Base-by-base conservation (phyloP, 2,329 filamentous ascomycete species). In the Teratosphaeria gauchensis region DNA sequence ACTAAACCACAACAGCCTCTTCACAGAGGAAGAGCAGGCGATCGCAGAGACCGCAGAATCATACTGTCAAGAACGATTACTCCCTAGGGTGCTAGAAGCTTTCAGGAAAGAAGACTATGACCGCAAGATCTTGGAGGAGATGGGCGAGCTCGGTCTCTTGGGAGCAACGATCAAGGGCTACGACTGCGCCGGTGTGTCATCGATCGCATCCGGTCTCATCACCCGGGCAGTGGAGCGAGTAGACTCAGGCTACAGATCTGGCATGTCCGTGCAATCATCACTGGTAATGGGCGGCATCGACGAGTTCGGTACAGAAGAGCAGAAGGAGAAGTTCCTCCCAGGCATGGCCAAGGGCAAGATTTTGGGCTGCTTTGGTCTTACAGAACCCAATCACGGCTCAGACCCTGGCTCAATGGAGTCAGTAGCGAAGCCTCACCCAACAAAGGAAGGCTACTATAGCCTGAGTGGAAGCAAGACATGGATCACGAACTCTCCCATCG, bases 401-500 rank as follows among this genome's bases (percentile, higher is more conserved):
- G 92, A 96, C 71, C 91, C 91, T 4, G 91, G 90, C 14, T 89
- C 87, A 38, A 92, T 96, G 90, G 91, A 96, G 79, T 90, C 87
- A 5, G 81, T 83, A 9, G 92, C 91, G n/a, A 90, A 86, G 71
- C 85, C 86, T 54, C 90, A 96, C 71, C 89, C 90, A 5, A 86
- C 84, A 7, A 92, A 92, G 78, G 87, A 89, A 69, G 91, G 90
- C 1, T 90, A 90, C 73, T 88, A 87, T 67, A 82, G 85, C 51
- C 76, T 96, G 38, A 90, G 86, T 53, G 91, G 91, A 1, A 78
- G 88, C 55, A 96, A 96, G 80, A 96, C 92, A 0, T 96, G 91
- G 91, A 96, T 96, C 72, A 96, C 91, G 14, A 96, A 96, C 75
- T 92, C 89, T 7, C 91, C 91, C 3, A 95, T 96, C 66, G 84